phyloP scores from a whole-genome alignment of 2,329 filamentous ascomycete species.

The Monilinia fructicola region DNA sequence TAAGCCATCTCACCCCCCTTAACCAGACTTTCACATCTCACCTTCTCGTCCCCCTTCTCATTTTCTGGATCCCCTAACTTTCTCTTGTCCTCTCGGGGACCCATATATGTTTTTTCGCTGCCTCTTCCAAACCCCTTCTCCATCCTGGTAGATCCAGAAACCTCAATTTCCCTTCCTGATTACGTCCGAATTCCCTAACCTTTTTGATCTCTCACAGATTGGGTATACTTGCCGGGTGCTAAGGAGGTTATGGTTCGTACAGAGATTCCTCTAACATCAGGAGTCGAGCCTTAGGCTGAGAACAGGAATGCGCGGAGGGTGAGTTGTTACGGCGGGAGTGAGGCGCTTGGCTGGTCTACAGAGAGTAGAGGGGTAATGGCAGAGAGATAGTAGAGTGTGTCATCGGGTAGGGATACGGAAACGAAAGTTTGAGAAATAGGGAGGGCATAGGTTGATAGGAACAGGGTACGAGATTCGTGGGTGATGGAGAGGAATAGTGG shows the following conservation, averaged over 20 bases:
- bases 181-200: not conserved
- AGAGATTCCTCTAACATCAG: not conserved
- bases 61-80: not conserved
- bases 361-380: not conserved
- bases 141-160: slow-evolving; percentile 4
- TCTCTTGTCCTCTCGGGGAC: not conserved
- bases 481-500: slow-evolving; percentile 7
- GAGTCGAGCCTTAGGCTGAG: not conserved
- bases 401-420: not conserved
- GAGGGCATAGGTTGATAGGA: slow-evolving; percentile 1
- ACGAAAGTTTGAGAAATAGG: not conserved
- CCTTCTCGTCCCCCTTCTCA: not conserved
- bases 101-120: not conserved
- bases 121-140: not conserved
- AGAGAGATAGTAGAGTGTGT: not conserved
- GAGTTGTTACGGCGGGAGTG: not conserved
- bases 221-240: not conserved
- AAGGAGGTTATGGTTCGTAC: not conserved
- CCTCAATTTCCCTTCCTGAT: not conserved
- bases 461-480: slow-evolving; percentile 7
- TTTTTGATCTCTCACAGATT: not conserved
- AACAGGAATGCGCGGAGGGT: not conserved
- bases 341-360: not conserved
- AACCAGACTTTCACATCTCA: slow-evolving; percentile 6
- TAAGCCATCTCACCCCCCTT: slow-evolving; percentile 7